Percentiles rank a stretch among this genome's conserved stretches.
These are phyloP conservation scores for Neurospora tetraspora DNA, from an alignment of 495 filamentous ascomycete genomes.

Conservation along the genomic window DNA sequence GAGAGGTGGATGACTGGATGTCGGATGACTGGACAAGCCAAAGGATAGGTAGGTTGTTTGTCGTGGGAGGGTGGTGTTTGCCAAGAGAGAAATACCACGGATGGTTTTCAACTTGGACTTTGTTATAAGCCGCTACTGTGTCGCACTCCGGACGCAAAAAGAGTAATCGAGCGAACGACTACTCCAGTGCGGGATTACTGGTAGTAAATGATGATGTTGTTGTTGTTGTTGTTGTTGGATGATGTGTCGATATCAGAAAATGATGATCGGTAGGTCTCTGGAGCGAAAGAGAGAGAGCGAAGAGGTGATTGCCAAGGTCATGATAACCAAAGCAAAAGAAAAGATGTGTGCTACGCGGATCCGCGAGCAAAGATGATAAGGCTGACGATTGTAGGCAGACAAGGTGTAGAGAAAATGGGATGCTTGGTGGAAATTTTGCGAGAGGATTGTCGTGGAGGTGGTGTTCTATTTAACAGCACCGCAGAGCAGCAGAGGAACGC, in stretches of 20 bases:
- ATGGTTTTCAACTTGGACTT: not conserved
- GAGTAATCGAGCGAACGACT: not conserved
- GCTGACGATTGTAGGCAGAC: not conserved
- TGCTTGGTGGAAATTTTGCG: not conserved
- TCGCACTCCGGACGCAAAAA: not conserved
- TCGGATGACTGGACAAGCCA: not conserved
- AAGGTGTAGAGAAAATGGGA: not conserved
- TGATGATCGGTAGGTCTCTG: not conserved
- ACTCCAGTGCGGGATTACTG: not conserved
- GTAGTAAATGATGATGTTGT: not conserved
- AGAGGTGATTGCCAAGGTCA: not conserved
- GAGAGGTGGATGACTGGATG: not conserved
- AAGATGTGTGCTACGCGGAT: not conserved
- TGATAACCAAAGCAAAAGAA: not conserved
- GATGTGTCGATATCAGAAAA: not conserved
- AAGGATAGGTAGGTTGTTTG: not conserved
- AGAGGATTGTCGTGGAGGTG: not conserved
- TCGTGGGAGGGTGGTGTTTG: not conserved
- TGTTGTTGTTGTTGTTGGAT: not conserved
- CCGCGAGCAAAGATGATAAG: not conserved
- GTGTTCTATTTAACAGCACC: not conserved
- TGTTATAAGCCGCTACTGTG: not conserved
- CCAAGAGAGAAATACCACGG: not conserved
- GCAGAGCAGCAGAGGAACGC: not conserved
- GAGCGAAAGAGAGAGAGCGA: not conserved